Conservation (phyloP, 1,284 basidiomycete genomes). For the Pascua sp. region DNA sequence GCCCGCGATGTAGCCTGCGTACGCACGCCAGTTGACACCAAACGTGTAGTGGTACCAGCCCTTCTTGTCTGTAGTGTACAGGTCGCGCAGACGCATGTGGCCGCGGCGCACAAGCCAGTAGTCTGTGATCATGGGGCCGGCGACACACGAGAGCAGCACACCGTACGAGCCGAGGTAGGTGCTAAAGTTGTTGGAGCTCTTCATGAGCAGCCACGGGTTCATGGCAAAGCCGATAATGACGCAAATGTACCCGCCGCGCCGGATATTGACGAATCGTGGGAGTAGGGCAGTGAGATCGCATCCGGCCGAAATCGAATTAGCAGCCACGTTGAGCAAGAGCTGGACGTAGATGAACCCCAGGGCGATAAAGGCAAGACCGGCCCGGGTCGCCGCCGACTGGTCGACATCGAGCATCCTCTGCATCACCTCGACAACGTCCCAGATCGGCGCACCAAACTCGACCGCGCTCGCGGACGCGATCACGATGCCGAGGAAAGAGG, state of each 20-base stretch:
- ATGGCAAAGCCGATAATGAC: slow-evolving; percentile 71
- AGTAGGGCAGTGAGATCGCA: slow-evolving; percentile 77
- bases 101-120: slow-evolving; percentile 75
- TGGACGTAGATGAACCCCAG: slow-evolving; percentile 48
- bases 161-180: slow-evolving; percentile 76
- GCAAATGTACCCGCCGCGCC: slow-evolving; percentile 74
- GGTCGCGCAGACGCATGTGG: slow-evolving; percentile 65
- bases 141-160: slow-evolving; percentile 65
- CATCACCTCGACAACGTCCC: slow-evolving; percentile 56
- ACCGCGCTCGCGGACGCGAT: slow-evolving; percentile 73
- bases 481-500: slow-evolving; percentile 78
- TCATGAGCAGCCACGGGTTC: slow-evolving; percentile 69
- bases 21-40: slow-evolving; percentile 67
- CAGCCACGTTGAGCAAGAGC: slow-evolving; percentile 63
- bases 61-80: slow-evolving; percentile 60
- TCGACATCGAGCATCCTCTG: slow-evolving; percentile 35
- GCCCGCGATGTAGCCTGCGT: slow-evolving; percentile 54
- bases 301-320: slow-evolving; percentile 79
- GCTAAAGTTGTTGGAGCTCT: slow-evolving; percentile 70
- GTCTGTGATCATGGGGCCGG: slow-evolving; percentile 77
- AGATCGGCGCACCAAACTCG: slow-evolving; percentile 72
- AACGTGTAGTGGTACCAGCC: slow-evolving; percentile 74
- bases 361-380: slow-evolving; percentile 60
- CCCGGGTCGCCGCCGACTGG: slow-evolving; percentile 27
- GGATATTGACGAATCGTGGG: slow-evolving; percentile 79